Conservation (phyloP, 2,329 filamentous ascomycete genomes). For the Pseudogymnoascus sp. region DNA sequence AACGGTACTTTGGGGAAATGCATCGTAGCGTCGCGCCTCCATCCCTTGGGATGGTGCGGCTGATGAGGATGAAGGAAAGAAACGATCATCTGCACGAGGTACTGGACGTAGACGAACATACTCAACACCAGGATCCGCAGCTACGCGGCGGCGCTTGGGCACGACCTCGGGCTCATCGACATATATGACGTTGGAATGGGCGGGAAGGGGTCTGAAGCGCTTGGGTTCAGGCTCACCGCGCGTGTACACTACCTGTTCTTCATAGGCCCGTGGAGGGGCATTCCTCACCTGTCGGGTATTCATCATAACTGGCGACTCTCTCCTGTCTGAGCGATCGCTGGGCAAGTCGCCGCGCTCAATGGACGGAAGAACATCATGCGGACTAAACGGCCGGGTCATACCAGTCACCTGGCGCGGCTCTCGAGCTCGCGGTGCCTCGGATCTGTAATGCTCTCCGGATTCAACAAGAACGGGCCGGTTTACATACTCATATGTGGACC, state of each 20-base stretch:
- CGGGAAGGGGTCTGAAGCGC: background rate
- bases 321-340: background rate
- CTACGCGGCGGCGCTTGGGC: constrained; percentile 7
- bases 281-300: background rate
- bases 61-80: background rate
- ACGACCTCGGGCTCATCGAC: background rate
- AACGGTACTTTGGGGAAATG: background rate
- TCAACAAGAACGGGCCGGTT: background rate
- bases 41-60: background rate
- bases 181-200: constrained; percentile 8
- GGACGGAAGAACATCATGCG: background rate
- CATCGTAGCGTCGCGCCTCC: background rate
- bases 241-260: constrained; percentile 2
- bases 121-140: background rate
- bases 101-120: constrained; percentile 1
- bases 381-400: background rate
- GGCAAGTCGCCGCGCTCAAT: background rate
- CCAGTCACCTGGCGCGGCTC: background rate
- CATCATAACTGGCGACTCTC: background rate
- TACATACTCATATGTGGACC: background rate
- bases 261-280: background rate
- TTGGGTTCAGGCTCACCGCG: constrained; percentile 6
- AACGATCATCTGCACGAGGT: background rate
- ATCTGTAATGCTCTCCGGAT: background rate
- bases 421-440: background rate